phyloP scores from a whole-genome alignment of 2,329 filamentous ascomycete genomes.

The Leptographium wingfieldii region DNA sequence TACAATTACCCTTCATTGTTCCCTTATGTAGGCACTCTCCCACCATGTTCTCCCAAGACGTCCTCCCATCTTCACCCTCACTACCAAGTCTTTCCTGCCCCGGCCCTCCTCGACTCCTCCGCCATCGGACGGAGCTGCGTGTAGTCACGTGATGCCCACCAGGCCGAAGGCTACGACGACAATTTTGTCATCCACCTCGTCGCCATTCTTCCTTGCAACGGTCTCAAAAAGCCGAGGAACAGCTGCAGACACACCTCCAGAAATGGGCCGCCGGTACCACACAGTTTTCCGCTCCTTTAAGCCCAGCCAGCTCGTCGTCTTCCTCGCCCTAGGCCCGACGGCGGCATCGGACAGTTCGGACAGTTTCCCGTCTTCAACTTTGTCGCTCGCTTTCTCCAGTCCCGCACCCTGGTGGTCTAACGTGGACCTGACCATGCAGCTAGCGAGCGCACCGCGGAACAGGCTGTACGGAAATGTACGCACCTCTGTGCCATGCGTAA shows the following conservation, averaged over 20 bases:
- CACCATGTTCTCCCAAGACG: constrained; percentile 15
- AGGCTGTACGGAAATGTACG: too few relatives aligned
- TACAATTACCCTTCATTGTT: too few relatives aligned
- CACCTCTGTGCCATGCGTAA: neutral
- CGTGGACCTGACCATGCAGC: constrained; percentile 7
- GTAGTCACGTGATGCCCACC: constrained; percentile 14
- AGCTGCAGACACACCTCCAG: constrained; percentile 15
- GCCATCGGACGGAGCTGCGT: constrained; percentile 10
- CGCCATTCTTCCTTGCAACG: constrained; percentile 15
- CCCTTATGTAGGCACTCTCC: too few relatives aligned
- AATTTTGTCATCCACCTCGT: constrained; percentile 20
- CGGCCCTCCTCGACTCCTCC: constrained; percentile 14
- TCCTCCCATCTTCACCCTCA: constrained; percentile 23
- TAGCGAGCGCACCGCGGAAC: constrained; percentile 1
- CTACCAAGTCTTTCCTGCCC: constrained; percentile 18
- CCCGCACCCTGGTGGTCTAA: constrained; percentile 14
- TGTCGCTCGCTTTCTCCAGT: constrained; percentile 15
- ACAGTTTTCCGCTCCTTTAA: constrained; percentile 10
- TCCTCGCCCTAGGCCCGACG: constrained; percentile 15
- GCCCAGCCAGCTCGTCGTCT: constrained; percentile 9
- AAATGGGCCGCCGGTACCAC: neutral
- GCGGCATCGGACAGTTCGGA: constrained; percentile 18
- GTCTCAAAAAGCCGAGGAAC: constrained; percentile 13
- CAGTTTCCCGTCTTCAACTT: constrained; percentile 12
- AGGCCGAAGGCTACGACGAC: constrained; percentile 16